Conservation (phyloP, 78 protist genomes). For the Dictyostelium capitatum region DNA sequence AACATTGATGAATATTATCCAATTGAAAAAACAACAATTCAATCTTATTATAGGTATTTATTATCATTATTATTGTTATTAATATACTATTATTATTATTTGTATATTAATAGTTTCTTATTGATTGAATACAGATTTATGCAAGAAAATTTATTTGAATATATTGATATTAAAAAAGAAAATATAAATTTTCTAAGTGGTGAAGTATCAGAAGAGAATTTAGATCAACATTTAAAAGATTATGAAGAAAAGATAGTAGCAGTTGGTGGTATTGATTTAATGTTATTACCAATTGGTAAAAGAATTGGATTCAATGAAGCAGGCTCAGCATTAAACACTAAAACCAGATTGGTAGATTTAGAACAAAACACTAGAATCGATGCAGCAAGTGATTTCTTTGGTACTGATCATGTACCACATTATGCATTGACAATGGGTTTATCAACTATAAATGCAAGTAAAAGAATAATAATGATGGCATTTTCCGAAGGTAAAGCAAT, state of each 20-base stretch:
- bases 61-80: neutral
- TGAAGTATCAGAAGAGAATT: constrained; percentile 59
- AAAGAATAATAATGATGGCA: constrained; percentile 69
- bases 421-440: constrained; percentile 91
- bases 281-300: constrained; percentile 91
- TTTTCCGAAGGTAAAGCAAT: constrained; percentile 80
- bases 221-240: constrained; percentile 79
- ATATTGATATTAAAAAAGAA: constrained; percentile 83
- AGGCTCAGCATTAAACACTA: constrained; percentile 58
- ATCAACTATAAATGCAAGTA: constrained; percentile 46
- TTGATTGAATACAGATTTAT: constrained; percentile 87
- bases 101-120: constrained; percentile 71
- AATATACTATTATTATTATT: neutral
- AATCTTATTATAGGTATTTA: constrained; percentile 60
- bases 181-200: constrained; percentile 91
- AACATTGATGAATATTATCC: constrained; percentile 95
- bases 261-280: constrained; percentile 92
- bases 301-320: constrained; percentile 98
- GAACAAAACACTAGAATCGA: constrained; percentile 77
- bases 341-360: constrained; percentile 64
- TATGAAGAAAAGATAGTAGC: constrained; percentile 84
- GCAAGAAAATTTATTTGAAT: constrained; percentile 88
- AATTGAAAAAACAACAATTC: constrained; percentile 28
- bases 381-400: constrained; percentile 87
- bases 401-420: constrained; percentile 70